phyloP scores from a whole-genome alignment of 1,284 basidiomycete genomes.

The Ustilago hordei region DNA sequence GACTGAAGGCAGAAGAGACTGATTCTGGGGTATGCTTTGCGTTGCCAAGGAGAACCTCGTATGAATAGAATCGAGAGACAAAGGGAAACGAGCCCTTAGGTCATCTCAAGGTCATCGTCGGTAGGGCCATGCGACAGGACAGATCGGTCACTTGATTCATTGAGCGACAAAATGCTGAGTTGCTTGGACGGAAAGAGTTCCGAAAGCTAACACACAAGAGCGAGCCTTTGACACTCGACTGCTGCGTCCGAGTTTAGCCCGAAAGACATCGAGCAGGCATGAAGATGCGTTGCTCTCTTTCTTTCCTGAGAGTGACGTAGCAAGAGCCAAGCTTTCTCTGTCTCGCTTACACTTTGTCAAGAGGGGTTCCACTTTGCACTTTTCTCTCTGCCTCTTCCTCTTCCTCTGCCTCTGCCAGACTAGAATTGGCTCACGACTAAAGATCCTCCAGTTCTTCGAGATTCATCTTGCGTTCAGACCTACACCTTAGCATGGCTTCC shows the following conservation, averaged over 20 bases:
- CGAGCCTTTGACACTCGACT: not conserved
- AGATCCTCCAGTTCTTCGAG: no score
- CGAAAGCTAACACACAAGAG: not conserved
- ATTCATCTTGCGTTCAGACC: no score
- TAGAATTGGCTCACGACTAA: no score
- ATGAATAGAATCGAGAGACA: not conserved
- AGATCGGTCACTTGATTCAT: slow-evolving; percentile 5
- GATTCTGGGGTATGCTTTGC: slow-evolving; percentile 6
- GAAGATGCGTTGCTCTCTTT: not conserved
- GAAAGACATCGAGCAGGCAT: not conserved
- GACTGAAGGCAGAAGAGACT: not conserved
- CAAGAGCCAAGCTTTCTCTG: not conserved
- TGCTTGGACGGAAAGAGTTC: not conserved
- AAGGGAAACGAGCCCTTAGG: slow-evolving; percentile 1
- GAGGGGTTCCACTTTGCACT: not conserved
- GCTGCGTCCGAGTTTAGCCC: not conserved
- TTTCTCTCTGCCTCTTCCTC: not conserved
- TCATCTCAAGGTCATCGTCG: not conserved
- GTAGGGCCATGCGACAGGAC: not conserved
- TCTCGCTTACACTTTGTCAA: not conserved
- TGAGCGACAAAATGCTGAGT: not conserved
- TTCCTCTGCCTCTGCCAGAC: no score
- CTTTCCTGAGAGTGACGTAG: not conserved
- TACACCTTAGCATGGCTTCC: no score
- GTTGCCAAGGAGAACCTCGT: not conserved